Conservation (phyloP, 495 filamentous ascomycete genomes). For the Pseudoneurospora amorphoporcata region DNA sequence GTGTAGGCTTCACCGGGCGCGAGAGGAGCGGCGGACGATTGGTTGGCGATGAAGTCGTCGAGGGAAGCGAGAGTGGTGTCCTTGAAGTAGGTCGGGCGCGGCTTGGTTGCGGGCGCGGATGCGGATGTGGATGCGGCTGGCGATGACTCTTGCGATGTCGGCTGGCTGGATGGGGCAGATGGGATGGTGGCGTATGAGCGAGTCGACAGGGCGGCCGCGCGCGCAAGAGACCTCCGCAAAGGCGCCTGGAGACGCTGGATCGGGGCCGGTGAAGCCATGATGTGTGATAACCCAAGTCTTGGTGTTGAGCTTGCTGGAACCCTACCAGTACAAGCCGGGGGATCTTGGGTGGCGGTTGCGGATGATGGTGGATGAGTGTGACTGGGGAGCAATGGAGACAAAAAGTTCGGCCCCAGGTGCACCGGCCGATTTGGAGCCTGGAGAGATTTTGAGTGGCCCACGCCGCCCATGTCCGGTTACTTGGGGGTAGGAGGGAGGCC, state of each 20-base stretch:
- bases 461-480: slow-evolving; percentile 8
- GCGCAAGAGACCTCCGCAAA: slow-evolving; percentile 20
- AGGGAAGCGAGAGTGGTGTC: slow-evolving; percentile 82
- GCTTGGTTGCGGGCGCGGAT: slow-evolving; percentile 11
- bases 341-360: not conserved
- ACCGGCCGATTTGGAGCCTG: not conserved
- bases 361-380: slow-evolving; percentile 4
- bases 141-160: slow-evolving; percentile 4
- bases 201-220: slow-evolving; percentile 10
- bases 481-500: no score
- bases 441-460: slow-evolving; percentile 1
- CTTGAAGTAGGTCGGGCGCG: slow-evolving; percentile 61
- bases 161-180: slow-evolving; percentile 6
- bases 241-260: slow-evolving; percentile 24
- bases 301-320: slow-evolving; percentile 1
- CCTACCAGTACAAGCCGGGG: not conserved
- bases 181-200: slow-evolving; percentile 24
- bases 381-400: not conserved
- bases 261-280: slow-evolving; percentile 21
- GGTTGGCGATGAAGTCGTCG: slow-evolving; percentile 62
- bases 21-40: slow-evolving; percentile 27
- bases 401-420: slow-evolving; percentile 4
- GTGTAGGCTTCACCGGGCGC: slow-evolving; percentile 49
- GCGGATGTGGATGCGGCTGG: not conserved
- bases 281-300: not conserved